Conservation (phyloP, 805 yeast genomes). For the Candida vaughaniae region DNA sequence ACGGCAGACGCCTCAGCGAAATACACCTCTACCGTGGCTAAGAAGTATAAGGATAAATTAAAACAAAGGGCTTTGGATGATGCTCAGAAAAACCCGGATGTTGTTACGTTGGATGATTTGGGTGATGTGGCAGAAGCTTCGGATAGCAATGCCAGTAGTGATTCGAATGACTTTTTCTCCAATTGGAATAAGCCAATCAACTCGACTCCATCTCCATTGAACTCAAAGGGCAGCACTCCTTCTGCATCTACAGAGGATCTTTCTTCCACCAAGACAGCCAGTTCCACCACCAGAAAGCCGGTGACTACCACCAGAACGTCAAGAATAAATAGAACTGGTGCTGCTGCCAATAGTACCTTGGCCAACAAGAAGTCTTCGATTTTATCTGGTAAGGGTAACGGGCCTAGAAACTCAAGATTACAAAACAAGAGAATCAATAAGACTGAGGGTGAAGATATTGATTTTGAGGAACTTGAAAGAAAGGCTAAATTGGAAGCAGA, state of each 20-base stretch:
- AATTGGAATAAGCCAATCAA: constrained; percentile 83
- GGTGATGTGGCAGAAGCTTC: constrained; percentile 33
- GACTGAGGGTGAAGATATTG: constrained; percentile 44
- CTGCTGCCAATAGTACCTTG: constrained; percentile 11
- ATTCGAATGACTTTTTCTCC: constrained; percentile 71
- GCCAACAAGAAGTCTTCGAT: constrained; percentile 30
- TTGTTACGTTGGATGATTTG: constrained; percentile 60
- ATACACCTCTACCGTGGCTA: constrained; percentile 80
- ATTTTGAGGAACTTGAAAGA: constrained; percentile 63
- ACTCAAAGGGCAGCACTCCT: constrained; percentile 47
- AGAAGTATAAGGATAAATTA: constrained; percentile 75
- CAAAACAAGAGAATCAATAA: constrained; percentile 52
- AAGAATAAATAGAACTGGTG: constrained; percentile 13
- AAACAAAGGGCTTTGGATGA: constrained; percentile 68
- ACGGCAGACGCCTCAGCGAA: constrained; percentile 64
- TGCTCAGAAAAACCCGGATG: constrained; percentile 67
- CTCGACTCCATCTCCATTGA: constrained; percentile 51
- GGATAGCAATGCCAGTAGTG: constrained; percentile 23
- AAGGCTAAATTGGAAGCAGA: constrained; percentile 83
- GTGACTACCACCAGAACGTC: constrained; percentile 19
- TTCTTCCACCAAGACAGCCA: constrained; percentile 17
- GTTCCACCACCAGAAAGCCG: constrained; percentile 19
- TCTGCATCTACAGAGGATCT: constrained; percentile 36
- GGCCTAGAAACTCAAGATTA: constrained; percentile 54
- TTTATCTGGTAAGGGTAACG: constrained; percentile 52